Conservation (phyloP, 768 basidiomycete genomes). For the Tephrocybe sp. region DNA sequence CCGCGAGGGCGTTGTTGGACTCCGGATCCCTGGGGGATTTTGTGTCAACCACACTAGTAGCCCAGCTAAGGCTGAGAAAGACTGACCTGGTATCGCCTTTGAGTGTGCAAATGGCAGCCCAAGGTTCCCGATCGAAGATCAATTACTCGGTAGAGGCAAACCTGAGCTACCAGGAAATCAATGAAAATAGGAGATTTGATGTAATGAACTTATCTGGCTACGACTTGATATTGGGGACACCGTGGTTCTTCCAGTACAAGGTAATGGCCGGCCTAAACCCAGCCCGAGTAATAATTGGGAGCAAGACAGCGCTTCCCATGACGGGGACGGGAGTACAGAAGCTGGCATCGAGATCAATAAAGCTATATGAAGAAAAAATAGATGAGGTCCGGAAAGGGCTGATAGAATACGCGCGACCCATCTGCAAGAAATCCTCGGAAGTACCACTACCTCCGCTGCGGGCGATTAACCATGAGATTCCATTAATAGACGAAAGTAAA, state of each 20-base stretch:
- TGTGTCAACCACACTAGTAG: not conserved
- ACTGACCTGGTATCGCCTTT: not conserved
- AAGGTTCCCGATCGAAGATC: too few relatives aligned
- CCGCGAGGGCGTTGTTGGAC: not conserved
- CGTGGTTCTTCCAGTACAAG: constrained; percentile 18
- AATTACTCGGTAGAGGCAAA: not conserved
- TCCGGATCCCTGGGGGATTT: too few relatives aligned
- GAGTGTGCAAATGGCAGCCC: too few relatives aligned
- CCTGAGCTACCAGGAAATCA: not conserved
- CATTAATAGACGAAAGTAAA: constrained; percentile 24
- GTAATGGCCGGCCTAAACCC: not conserved
- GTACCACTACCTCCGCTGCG: constrained; percentile 33
- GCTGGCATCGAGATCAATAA: constrained; percentile 9
- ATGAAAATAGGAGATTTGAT: not conserved
- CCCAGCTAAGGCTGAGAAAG: not conserved
- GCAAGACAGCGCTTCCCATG: constrained; percentile 14
- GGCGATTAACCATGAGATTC: constrained; percentile 40
- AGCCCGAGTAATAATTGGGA: not conserved
- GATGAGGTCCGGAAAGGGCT: constrained; percentile 16
- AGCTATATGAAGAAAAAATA: constrained; percentile 10
- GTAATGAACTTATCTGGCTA: not conserved
- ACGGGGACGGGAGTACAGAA: constrained; percentile 11
- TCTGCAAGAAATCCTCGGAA: constrained; percentile 25
- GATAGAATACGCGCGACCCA: constrained; percentile 18
- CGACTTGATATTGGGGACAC: constrained; percentile 33